A percentile compares a stretch with the other conserved stretches of the same genome.
Conservation (phyloP, 208 protist genomes). For the Wallacemonas sp. region DNA sequence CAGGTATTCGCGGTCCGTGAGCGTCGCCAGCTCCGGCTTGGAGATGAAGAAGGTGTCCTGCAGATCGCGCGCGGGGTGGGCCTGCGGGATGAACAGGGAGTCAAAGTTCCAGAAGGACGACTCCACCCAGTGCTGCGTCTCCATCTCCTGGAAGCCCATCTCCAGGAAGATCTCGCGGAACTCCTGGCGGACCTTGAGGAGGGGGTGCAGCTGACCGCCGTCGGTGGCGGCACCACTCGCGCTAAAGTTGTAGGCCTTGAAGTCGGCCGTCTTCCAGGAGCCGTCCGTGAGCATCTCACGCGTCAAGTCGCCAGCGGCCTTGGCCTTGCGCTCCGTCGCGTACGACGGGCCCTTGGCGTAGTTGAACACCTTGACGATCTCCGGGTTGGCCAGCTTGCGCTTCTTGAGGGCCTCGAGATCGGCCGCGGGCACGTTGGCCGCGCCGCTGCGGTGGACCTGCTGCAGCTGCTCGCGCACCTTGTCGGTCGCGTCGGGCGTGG, state of each 20-base stretch:
- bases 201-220: constrained; percentile 97
- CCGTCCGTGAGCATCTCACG: constrained; percentile 94
- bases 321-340: constrained; percentile 54
- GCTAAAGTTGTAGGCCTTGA: constrained; percentile 98
- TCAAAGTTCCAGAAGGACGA: constrained; percentile 99
- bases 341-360: constrained; percentile 84
- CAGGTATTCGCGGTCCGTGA: constrained; percentile 88
- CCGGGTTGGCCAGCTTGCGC: constrained; percentile 88
- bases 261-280: constrained; percentile 93
- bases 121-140: constrained; percentile 99
- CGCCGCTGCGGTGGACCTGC: constrained; percentile 14
- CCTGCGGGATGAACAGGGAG: constrained; percentile 99
- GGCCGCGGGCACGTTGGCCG: constrained; percentile 48
- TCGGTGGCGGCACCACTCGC: constrained; percentile 86
- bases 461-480: constrained; percentile 42
- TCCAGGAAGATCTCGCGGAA: constrained; percentile 99
- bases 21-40: constrained; percentile 62
- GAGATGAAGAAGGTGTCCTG: constrained; percentile 99
- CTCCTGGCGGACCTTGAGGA: constrained; percentile 98
- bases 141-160: constrained; percentile 99
- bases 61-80: constrained; percentile 99
- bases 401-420: constrained; percentile 90
- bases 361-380: constrained; percentile 79
- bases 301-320: constrained; percentile 93
- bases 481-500: constrained; percentile 37